Conservation (phyloP, 305 asterid species). For the Solanum chacoense region DNA sequence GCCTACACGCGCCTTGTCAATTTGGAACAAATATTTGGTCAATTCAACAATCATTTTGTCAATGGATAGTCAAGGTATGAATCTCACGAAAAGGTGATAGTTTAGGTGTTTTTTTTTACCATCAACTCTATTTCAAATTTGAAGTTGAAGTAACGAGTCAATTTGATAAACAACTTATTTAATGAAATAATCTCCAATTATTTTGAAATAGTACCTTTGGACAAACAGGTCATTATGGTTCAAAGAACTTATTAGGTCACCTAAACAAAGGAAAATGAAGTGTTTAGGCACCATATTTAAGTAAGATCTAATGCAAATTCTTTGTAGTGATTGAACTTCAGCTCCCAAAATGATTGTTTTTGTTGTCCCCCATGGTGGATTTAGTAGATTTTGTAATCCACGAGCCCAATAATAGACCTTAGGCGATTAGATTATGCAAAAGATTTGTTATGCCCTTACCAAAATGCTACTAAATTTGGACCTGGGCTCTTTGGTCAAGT, state of each 20-base stretch:
- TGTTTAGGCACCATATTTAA: not conserved
- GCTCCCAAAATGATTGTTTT: not conserved
- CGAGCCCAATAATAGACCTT: not conserved
- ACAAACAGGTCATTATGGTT: not conserved
- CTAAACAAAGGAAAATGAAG: not conserved
- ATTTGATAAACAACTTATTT: not conserved
- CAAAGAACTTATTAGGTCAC: not conserved
- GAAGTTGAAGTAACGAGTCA: not conserved
- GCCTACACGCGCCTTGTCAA: not conserved
- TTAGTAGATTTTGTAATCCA: not conserved
- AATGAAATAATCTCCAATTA: not conserved
- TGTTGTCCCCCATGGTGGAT: not conserved
- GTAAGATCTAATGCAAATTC: not conserved
- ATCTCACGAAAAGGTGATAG: not conserved
- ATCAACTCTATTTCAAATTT: not conserved
- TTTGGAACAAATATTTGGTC: not conserved
- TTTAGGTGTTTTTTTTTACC: not conserved
- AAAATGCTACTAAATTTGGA: not conserved
- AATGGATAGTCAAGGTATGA: not conserved
- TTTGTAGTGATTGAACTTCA: not conserved
- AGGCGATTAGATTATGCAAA: not conserved
- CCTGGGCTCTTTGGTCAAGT: not conserved
- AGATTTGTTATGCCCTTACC: not conserved
- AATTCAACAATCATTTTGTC: not conserved
- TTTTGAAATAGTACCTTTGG: not conserved